Evolutionary conservation across 108 stramenopile genomes (phyloP).

Genomic region (Skeletonema tropicum): DNA sequence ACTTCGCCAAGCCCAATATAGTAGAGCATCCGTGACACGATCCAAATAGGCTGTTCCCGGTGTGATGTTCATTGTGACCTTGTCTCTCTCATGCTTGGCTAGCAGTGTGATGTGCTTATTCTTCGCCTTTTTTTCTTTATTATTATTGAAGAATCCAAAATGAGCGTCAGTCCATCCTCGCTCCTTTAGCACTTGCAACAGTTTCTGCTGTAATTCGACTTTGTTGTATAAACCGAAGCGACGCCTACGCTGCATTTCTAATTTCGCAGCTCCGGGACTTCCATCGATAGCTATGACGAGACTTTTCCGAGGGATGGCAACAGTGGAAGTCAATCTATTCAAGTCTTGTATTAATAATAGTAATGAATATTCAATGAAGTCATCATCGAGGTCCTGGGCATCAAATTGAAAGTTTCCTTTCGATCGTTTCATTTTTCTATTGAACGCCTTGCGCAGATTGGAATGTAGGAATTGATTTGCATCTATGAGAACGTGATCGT

Average conservation of each 20-base stretch:
- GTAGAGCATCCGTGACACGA: constrained; percentile 61
- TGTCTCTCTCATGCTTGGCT: constrained; percentile 38
- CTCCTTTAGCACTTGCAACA: constrained; percentile 42
- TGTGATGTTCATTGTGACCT: constrained; percentile 65
- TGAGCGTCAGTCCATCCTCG: constrained; percentile 41
- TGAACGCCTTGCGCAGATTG: constrained; percentile 48
- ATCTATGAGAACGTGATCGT: constrained; percentile 90
- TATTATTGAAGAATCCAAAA: constrained; percentile 28
- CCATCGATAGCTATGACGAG: constrained; percentile 89
- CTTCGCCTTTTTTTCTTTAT: constrained; percentile 11
- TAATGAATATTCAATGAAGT: constrained; percentile 52
- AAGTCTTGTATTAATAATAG: constrained; percentile 71
- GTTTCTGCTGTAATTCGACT: constrained; percentile 53
- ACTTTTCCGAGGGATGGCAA: constrained; percentile 70
- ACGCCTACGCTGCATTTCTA: constrained; percentile 79
- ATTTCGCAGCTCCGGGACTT: constrained; percentile 80
- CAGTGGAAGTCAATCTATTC: constrained; percentile 46
- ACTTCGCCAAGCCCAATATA: constrained; percentile 89
- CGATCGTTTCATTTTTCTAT: constrained; percentile 29
- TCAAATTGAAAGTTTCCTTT: neutral
- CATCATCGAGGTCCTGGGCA: constrained; percentile 29
- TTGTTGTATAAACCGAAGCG: constrained; percentile 52
- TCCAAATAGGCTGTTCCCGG: constrained; percentile 85
- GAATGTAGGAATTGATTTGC: constrained; percentile 88
- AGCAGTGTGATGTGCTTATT: constrained; percentile 20